Conservation (phyloP, 2,329 filamentous ascomycete species). For the Cyphellophora europaea region DNA sequence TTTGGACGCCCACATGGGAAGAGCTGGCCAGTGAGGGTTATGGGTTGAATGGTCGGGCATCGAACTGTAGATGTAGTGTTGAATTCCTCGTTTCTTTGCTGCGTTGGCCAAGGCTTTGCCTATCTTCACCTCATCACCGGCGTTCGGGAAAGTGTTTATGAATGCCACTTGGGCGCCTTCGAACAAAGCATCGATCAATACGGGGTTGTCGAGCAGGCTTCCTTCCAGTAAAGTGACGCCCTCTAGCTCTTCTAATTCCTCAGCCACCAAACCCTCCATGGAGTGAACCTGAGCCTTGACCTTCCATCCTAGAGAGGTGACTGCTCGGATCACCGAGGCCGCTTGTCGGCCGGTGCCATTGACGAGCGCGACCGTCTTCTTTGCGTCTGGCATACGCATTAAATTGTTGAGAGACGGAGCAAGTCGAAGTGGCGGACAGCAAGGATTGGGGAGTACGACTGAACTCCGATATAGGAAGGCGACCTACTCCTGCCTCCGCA, state of each 20-base stretch:
- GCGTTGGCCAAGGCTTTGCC: slow-evolving; percentile 82
- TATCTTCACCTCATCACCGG: slow-evolving; percentile 80
- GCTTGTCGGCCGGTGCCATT: slow-evolving; percentile 94
- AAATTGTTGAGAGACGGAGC: too few species aligned
- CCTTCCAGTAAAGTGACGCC: slow-evolving; percentile 69
- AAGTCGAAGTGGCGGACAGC: too few species aligned
- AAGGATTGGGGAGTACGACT: too few species aligned
- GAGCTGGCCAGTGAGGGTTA: slow-evolving; percentile 64
- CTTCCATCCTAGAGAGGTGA: slow-evolving; percentile 84
- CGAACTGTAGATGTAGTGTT: slow-evolving; percentile 92
- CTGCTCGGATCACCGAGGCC: slow-evolving; percentile 87
- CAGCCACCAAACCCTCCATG: slow-evolving; percentile 75
- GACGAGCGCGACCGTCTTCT: slow-evolving; percentile 82
- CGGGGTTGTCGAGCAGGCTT: slow-evolving; percentile 59
- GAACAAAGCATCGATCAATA: slow-evolving; percentile 70
- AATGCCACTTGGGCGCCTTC: slow-evolving; percentile 79
- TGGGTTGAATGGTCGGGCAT: slow-evolving; percentile 92
- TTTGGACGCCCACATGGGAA: slow-evolving; percentile 88
- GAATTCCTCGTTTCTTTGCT: slow-evolving; percentile 66
- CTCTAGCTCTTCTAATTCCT: slow-evolving; percentile 71
- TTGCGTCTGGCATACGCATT: slow-evolving; percentile 14
- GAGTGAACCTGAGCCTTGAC: slow-evolving; percentile 88
- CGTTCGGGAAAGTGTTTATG: slow-evolving; percentile 93
- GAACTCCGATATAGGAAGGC: too few species aligned
- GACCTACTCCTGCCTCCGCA: too few species aligned